phyloP scores from a whole-genome alignment of 139 green algal genomes.

The Coelastrella sp. region DNA sequence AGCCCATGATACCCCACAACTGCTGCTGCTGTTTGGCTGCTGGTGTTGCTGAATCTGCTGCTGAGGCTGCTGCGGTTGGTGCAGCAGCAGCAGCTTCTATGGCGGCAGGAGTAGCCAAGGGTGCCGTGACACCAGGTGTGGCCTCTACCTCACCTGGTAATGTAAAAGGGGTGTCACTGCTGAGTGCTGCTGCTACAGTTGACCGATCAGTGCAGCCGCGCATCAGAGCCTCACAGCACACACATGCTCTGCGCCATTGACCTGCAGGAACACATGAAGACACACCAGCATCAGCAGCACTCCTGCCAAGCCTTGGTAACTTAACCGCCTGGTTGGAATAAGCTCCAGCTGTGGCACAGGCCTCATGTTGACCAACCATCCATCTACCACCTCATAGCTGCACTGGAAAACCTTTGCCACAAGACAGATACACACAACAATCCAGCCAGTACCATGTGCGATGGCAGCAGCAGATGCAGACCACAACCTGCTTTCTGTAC shows the following conservation, averaged over 20 bases:
- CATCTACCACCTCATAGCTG: no score
- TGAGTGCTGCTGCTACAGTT: constrained; percentile 16
- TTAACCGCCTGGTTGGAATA: no score
- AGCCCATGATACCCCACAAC: constrained; percentile 52
- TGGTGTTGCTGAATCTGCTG: not conserved
- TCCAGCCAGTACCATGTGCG: no score
- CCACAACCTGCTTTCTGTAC: not conserved
- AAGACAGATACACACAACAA: no score
- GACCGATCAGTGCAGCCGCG: constrained; percentile 24
- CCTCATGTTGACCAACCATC: no score
- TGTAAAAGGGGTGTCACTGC: constrained; percentile 13
- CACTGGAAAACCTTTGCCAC: no score
- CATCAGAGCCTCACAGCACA: constrained; percentile 45
- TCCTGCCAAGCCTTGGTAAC: no score
- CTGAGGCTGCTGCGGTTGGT: not conserved
- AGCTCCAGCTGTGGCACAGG: no score
- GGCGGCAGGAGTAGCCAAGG: not conserved
- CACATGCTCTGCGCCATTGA: constrained; percentile 42
- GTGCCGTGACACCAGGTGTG: not conserved
- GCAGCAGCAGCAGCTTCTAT: constrained; percentile 22
- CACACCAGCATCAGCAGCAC: not conserved
- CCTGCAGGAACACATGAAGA: not conserved
- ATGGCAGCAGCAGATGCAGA: no score
- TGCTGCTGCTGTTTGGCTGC: constrained; percentile 42
- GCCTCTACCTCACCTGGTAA: not conserved